Evolutionary conservation across 495 filamentous ascomycete species (phyloP).

Genomic region (Neurospora sublineolata): DNA sequence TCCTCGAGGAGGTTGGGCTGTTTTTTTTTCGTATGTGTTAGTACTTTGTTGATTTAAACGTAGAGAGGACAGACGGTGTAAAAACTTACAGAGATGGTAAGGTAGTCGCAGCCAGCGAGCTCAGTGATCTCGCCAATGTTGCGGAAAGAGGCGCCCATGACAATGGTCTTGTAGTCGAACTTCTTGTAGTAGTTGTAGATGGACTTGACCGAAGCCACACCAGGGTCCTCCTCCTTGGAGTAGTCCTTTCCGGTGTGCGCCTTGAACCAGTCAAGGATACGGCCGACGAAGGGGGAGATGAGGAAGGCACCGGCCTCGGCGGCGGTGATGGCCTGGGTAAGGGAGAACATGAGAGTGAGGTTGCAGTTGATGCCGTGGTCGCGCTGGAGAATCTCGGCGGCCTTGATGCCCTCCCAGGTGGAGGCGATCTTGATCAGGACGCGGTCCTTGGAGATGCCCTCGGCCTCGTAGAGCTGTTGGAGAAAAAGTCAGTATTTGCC

Average conservation of each 20-base stretch:
- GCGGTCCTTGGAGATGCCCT: conserved; percentile 85
- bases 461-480: conserved; percentile 74
- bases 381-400: conserved; percentile 84
- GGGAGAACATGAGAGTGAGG: conserved; percentile 97
- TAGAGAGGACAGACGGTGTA: background rate
- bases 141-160: conserved; percentile 98
- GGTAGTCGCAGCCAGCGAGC: conserved; percentile 94
- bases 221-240: conserved; percentile 78
- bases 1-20: conserved; percentile 90
- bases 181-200: conserved; percentile 99
- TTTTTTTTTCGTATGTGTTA: conserved; percentile 6
- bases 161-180: conserved; percentile 93
- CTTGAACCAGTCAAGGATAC: conserved; percentile 99
- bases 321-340: conserved; percentile 87
- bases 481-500: background rate
- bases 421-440: conserved; percentile 86
- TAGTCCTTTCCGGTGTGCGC: conserved; percentile 88
- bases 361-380: conserved; percentile 95
- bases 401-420: conserved; percentile 96
- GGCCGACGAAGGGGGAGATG: conserved; percentile 98
- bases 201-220: conserved; percentile 84
- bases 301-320: conserved; percentile 96
- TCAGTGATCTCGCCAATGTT: conserved; percentile 94
- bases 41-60: background rate
- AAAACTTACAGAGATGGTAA: conserved; percentile 80